Percentiles rank a stretch among this genome's conserved stretches.
Evolutionary conservation across 2,329 filamentous ascomycete genomes (phyloP).

Genomic region (Trichoderma sp.): DNA sequence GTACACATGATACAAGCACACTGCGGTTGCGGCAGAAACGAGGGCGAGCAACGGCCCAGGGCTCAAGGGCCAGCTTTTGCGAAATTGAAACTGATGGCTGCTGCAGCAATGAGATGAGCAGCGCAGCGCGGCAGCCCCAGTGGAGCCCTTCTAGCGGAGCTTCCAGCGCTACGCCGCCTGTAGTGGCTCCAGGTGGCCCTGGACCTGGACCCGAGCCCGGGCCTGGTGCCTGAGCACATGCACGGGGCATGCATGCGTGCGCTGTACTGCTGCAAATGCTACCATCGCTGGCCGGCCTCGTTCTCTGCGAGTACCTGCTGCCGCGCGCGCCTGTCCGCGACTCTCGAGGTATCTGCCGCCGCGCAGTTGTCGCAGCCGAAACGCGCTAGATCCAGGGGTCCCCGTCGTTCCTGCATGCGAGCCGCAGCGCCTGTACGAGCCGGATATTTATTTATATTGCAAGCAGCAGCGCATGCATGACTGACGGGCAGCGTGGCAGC

Average conservation of each 20-base stretch:
- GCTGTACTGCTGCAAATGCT: background rate
- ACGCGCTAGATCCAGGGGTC: conserved; percentile 30
- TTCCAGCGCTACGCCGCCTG: background rate
- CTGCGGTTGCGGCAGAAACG: background rate
- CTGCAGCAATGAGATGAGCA: conserved; percentile 26
- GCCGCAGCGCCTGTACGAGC: conserved; percentile 14
- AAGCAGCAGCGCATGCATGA: conserved; percentile 22
- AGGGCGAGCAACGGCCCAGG: background rate
- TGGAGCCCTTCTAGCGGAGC: conserved; percentile 12
- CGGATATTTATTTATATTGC: conserved; percentile 3
- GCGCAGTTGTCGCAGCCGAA: conserved; percentile 3
- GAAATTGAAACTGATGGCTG: conserved; percentile 32
- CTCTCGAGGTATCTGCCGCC: conserved; percentile 20
- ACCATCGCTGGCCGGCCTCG: conserved; percentile 1
- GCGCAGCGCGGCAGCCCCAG: conserved; percentile 21
- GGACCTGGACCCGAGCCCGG: background rate
- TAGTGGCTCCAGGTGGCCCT: background rate
- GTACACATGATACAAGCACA: background rate
- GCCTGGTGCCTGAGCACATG: background rate
- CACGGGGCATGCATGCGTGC: background rate
- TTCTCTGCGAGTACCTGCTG: background rate
- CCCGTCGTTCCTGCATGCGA: conserved; percentile 38
- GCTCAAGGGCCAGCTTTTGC: conserved; percentile 21
- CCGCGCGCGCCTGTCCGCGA: background rate
- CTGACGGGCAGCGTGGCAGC: background rate